Base-by-base conservation (phyloP, 495 filamentous ascomycete genomes). In the Aspergillus asperescens region DNA sequence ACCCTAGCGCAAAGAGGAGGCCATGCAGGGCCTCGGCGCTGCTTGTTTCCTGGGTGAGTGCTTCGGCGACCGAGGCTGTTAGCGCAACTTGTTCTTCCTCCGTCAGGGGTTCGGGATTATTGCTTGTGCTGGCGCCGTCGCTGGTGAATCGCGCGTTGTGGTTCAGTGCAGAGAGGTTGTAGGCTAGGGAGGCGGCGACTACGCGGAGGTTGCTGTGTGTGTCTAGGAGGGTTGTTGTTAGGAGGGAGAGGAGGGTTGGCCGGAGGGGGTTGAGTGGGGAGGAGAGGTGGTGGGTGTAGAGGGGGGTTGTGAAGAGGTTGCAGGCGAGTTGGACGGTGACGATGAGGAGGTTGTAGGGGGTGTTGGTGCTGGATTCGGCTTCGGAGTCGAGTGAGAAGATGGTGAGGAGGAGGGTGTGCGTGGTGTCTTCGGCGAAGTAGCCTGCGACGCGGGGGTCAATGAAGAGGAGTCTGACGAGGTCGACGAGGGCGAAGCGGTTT, bases 391-490 rank as follows among this genome's bases (percentile, higher is more conserved):
- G n/a, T n/a, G 76, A 61, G 25, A 97, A 69, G 5, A 96, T 60
- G 8, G 81, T 70, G 46, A 78, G 60, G 18, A 95, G 71, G 12
- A 87, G 89, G 35, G 64, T 60, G 54, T 86, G 83, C 28, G 72
- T 66, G 22, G 68, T 28, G 60, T 95, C 87, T 68, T 92, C 86
- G 12, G 89, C 90, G 54, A 89, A 90, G 68, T 82, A 93, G 51
- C 87, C 84, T 59, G 87, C 87, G n/a, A 95, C 74, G n/a, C 93
- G 81, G 19, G 84, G 75, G 58, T 98, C 92, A 5, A 86, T 74
- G 38, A 94, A 80, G 7, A 86, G 79, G 48, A 86, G 77, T 7
- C 93, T 81, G 47, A 93, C 73, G 16, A 98, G 78, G 59, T 96
- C 93, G 31, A 94, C 77, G 2, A 90, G 69, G 3, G 92, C 81